Base-by-base conservation (phyloP, 1,284 basidiomycete genomes). In the Sparassis latifolia region DNA sequence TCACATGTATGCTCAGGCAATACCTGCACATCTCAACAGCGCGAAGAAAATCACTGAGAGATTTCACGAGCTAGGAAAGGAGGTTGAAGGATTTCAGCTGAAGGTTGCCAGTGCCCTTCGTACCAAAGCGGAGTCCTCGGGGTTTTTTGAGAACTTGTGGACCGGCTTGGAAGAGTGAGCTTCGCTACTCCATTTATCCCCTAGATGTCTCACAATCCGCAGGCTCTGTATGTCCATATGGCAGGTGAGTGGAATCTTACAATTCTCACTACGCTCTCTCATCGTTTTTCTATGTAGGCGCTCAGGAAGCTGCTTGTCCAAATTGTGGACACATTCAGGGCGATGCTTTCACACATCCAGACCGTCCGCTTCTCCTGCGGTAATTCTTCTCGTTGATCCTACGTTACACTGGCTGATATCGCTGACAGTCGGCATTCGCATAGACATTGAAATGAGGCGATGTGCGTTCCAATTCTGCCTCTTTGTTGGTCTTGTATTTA, bases 151-250 rank as follows among this genome's bases (percentile, higher is more conserved):
- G 45, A 53, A 53, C 33, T 40, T 65, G 10, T 65, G 63, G 63
- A 55, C 60, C 2, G 62, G 62, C 2, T 51, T 66, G 3, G 62
- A 64, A 46, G 60, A 62, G 65, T 66, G 47, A 50, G 39, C 12
- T 1, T 40, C 10, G 29, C 43, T 30, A 42, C 20, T 32, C 10
- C 2, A 28, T 40, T 4, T 9, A 39, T n/a, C 30, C n/a, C n/a
- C 40, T 28, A 1, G 5, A 7, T 42, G 5, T 20, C 10, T 12
- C 35, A 4, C 10, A 5, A 9, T 5, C n/a, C 33, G 10, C 39
- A 66, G 64, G 35, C 37, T 65, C 3, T 66, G 61, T 52, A 61
- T 64, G 59, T 58, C 58, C 0, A 55, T 65, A 10, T 66, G 64
- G 64, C 57, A 63, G 52, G 64, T 63, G 5, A 44, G 56, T 51